Evolutionary conservation across 345 rosid species (phyloP), one percentile per base, ranked within the genome.

Genomic region (Noccaea bulbosa): DNA sequence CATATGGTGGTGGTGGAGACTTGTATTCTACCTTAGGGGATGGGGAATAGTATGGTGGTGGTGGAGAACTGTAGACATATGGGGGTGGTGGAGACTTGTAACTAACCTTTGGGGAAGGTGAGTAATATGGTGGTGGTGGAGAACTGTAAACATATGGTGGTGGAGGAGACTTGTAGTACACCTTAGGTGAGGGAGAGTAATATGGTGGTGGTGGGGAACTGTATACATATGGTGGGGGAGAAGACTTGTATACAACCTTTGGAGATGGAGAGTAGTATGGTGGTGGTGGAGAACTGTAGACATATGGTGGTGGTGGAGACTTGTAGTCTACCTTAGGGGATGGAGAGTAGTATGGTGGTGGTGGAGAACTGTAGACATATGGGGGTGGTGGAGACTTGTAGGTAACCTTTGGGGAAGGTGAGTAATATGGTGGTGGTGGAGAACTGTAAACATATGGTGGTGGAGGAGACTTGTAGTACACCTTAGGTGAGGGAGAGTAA

Each of bases 381-480:
- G 72, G 63, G 33, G 63, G 72, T 54, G 72, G 72, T 2, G 72
- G 63, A 43, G 72, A 67, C 1, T 67, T 67, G 54, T 67, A 67
- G 0, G 54, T 12, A 0, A 67, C 44, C 14, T 54, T 41, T 7
- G 63, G 72, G 20, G 27, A 24, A 1, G 27, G 27, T 1, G 27
- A 24, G 27, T 24, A 24, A 2, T 24, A 24, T 24, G 27, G 27
- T 24, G 27, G 27, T 24, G 27, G 27, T 24, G 27, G 27, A 3
- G 27, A 24, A 24, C 27, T 24, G 27, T 24, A 24, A 0, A 24
- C 27, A 24, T 24, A 24, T 3, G 27, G 27, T 1, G 27, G 27
- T 24, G 27, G 27, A 1, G 27, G 27, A 24, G 27, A 24, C 4
- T 24, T 24, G 27, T 24, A 24, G 4, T 24, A 1, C 0, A 24